phyloP scores from a whole-genome alignment of 148 eudicot genomes.

The Fagopyrum homotropicum region DNA sequence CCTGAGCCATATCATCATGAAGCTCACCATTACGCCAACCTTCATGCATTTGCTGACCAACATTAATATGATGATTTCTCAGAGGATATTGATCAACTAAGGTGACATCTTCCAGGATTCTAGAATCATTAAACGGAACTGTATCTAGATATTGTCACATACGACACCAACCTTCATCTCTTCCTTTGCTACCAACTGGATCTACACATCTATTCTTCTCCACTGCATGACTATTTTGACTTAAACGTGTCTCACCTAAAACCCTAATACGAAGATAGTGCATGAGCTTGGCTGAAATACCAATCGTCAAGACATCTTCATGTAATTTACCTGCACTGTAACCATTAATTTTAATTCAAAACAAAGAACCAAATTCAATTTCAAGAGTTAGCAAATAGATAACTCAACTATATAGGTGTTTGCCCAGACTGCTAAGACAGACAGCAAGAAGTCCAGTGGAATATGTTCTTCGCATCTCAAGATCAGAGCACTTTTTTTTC shows the following conservation, averaged over 20 bases:
- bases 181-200: constrained; percentile 30
- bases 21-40: constrained; percentile 33
- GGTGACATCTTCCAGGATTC: constrained; percentile 42
- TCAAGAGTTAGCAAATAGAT: not conserved
- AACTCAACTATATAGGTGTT: not conserved
- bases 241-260: constrained; percentile 50
- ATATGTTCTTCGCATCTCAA: constrained; percentile 85
- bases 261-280: constrained; percentile 74
- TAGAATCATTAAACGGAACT: constrained; percentile 47
- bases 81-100: constrained; percentile 35
- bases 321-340: constrained; percentile 79
- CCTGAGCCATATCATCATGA: constrained; percentile 36
- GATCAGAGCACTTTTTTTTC: constrained; percentile 43
- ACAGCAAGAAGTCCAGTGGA: constrained; percentile 87
- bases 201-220: constrained; percentile 44
- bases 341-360: constrained; percentile 8
- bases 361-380: not conserved
- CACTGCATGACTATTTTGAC: constrained; percentile 32
- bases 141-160: constrained; percentile 46
- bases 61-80: constrained; percentile 29
- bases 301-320: constrained; percentile 85
- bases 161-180: constrained; percentile 54
- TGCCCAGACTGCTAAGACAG: constrained; percentile 58
- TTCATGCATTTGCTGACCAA: constrained; percentile 22
- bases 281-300: constrained; percentile 85